Base-by-base conservation (phyloP, 306 rosid species). In the Trichosanthes cucumerina region DNA sequence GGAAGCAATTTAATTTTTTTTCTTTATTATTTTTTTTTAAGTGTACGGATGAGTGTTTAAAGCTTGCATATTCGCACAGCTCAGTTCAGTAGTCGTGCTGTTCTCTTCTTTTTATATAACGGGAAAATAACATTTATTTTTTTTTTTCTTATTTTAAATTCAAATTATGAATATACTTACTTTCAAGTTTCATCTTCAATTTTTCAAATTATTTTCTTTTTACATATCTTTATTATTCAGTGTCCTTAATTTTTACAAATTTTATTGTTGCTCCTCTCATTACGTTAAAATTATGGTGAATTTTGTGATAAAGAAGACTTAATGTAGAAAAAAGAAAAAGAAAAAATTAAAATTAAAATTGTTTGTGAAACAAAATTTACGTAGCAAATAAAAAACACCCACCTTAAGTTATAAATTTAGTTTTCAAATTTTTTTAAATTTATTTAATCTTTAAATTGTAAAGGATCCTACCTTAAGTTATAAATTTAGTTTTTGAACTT, bases 41-140 rank as follows among this genome's bases (percentile, higher is more conserved):
- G 52, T 66, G 74, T 66, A 66, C 74, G 74, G 74, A 66, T 10
- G 9, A 39, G 16, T n/a, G 74, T 18, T 66, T 66, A 66, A 66
- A 66, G 74, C 74, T 66, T 39, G 49, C 74, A 66, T 66, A 66
- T 36, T 41, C 33, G 52, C 75, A 43, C 53, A 69, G 53, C 75
- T 38, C 75, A 9, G 73, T 34, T 66, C 73, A 69, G 53, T 39
- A 69, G 75, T 69, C 75, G 5, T 69, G 31, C 26, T 65, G 70
- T 56, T 73, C 84, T 80, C 74, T 81, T 75, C 83, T 79, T 84
- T 81, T 89, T 83, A 90, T 56, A 38, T 33, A 64, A 43, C 18
- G 80, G 80, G 81, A 41, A 80, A 78, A 57, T 39, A 47, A 79
- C 65, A 68, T 59, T 83, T 63, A 75, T 31, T 69, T 66, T 18